Percentiles rank a stretch among this genome's conserved stretches.
phyloP scores from a whole-genome alignment of 2,329 filamentous ascomycete species.

The Emergomyces pasteurianus region DNA sequence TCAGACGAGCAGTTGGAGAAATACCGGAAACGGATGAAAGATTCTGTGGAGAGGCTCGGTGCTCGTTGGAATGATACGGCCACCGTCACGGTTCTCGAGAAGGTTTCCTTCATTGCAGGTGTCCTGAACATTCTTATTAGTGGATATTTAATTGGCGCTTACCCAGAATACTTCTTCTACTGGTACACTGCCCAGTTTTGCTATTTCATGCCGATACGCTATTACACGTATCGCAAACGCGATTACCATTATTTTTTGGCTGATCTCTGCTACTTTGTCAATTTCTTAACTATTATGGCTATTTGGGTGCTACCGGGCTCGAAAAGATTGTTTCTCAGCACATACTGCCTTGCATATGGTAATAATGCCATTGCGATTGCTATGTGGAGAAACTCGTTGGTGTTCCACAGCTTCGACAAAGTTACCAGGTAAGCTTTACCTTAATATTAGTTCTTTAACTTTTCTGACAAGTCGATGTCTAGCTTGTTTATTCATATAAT shows the following conservation, averaged over 20 bases:
- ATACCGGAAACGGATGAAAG: slow-evolving; percentile 77
- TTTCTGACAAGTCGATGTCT: neutral
- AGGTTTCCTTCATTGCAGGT: slow-evolving; percentile 89
- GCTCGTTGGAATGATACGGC: slow-evolving; percentile 82
- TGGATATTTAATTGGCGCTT: slow-evolving; percentile 81
- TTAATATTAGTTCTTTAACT: slow-evolving; percentile 9
- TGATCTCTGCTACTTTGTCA: slow-evolving; percentile 97
- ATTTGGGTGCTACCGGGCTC: slow-evolving; percentile 87
- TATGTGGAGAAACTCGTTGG: slow-evolving; percentile 97
- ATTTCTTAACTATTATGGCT: slow-evolving; percentile 66
- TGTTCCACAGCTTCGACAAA: slow-evolving; percentile 98
- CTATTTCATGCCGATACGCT: slow-evolving; percentile 96
- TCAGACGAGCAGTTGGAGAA: slow-evolving; percentile 88
- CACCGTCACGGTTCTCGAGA: slow-evolving; percentile 79
- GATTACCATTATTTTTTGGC: slow-evolving; percentile 96
- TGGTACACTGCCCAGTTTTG: slow-evolving; percentile 84
- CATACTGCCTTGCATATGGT: slow-evolving; percentile 84
- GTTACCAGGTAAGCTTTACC: slow-evolving; percentile 59
- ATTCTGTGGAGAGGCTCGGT: slow-evolving; percentile 76
- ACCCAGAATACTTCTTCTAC: slow-evolving; percentile 72
- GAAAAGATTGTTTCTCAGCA: slow-evolving; percentile 81
- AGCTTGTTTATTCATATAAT: slow-evolving; percentile 99
- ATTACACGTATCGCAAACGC: slow-evolving; percentile 77
- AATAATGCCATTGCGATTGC: slow-evolving; percentile 97
- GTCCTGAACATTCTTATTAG: slow-evolving; percentile 97